Conservation (phyloP, 2,329 filamentous ascomycete species). For the Alternaria sp. region DNA sequence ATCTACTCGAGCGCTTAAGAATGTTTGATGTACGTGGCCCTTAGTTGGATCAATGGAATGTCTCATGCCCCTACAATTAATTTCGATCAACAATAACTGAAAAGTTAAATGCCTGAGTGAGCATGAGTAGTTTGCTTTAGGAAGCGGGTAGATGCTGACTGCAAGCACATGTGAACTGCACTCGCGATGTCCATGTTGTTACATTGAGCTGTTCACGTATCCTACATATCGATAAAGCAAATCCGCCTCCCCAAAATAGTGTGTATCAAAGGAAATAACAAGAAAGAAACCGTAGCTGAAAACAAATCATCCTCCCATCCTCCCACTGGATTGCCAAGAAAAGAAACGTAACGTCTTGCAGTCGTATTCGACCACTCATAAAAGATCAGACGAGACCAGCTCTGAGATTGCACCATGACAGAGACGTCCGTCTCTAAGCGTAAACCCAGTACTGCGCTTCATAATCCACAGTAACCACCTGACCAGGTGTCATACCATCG, state of each 20-base stretch:
- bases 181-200: not conserved
- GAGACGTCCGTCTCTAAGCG: conserved; percentile 14
- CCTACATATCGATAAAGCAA: not conserved
- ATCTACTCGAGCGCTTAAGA: conserved; percentile 25
- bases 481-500: conserved; percentile 49
- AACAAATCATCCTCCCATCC: not conserved
- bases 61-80: not conserved
- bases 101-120: not conserved
- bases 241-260: not conserved
- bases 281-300: not conserved
- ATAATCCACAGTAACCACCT: conserved; percentile 78
- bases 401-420: not conserved
- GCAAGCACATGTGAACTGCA: not conserved
- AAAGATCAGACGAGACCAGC: not conserved
- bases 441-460: conserved; percentile 78
- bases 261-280: not conserved
- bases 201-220: not conserved
- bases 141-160: not conserved
- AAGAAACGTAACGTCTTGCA: not conserved
- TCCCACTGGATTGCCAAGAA: not conserved
- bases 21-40: not conserved
- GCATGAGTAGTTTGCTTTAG: rapidly evolving
- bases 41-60: not conserved
- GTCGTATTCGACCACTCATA: not conserved
- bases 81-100: not conserved